phyloP scores from a whole-genome alignment of 768 basidiomycete genomes.

The Podaxis sp. region DNA sequence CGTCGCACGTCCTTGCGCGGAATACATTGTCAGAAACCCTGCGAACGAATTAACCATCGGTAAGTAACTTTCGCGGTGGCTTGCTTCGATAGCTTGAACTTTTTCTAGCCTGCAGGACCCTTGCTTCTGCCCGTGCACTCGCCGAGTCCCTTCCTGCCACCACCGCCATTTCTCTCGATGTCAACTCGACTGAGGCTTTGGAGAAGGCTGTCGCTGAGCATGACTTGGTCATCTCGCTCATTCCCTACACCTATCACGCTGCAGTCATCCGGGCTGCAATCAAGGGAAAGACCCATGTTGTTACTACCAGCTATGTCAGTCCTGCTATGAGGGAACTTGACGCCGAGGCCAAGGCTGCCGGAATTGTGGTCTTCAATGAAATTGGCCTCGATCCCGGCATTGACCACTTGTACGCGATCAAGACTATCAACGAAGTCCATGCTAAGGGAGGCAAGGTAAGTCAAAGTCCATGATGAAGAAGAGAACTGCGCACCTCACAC shows the following conservation, averaged over 20 bases:
- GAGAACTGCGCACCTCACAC: background rate
- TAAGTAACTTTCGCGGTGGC: slow-evolving; percentile 27
- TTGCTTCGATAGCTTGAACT: background rate
- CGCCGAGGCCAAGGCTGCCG: slow-evolving; percentile 76
- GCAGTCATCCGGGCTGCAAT: slow-evolving; percentile 90
- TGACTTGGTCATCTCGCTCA: slow-evolving; percentile 94
- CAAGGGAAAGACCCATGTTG: slow-evolving; percentile 85
- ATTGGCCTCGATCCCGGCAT: slow-evolving; percentile 97
- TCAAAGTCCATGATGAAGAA: background rate
- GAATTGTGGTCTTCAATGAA: slow-evolving; percentile 95
- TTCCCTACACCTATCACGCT: slow-evolving; percentile 92
- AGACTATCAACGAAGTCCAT: slow-evolving; percentile 93
- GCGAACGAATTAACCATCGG: slow-evolving; percentile 85
- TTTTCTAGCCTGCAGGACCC: slow-evolving; percentile 79
- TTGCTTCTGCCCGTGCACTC: slow-evolving; percentile 71
- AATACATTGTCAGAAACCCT: slow-evolving; percentile 83
- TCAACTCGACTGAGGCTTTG: slow-evolving; percentile 64
- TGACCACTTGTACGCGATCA: slow-evolving; percentile 91
- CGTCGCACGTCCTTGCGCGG: slow-evolving; percentile 94
- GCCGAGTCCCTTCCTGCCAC: slow-evolving; percentile 66
- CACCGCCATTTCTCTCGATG: slow-evolving; percentile 80
- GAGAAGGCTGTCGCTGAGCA: slow-evolving; percentile 80
- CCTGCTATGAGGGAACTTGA: slow-evolving; percentile 89
- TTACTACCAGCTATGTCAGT: slow-evolving; percentile 95
- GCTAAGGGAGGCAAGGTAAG: slow-evolving; percentile 88